Conservation (phyloP, 208 protist species). For the Crithidia fasciculata region DNA sequence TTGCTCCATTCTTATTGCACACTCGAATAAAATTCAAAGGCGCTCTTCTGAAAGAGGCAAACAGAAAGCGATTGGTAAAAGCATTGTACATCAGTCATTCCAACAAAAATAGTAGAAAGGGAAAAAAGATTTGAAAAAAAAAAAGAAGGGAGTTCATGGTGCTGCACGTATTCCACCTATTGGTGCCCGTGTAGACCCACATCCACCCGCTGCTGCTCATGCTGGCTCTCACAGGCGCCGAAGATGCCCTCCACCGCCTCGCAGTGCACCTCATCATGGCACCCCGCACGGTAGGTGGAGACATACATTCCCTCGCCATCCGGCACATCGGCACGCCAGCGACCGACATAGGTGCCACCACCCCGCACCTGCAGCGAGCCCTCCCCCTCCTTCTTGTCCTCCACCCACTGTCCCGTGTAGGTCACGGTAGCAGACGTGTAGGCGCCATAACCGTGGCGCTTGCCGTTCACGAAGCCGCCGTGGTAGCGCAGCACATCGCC, state of each 20-base stretch:
- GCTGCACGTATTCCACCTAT: background rate
- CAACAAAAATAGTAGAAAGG: slow-evolving; percentile 1
- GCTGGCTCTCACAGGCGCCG: slow-evolving; percentile 15
- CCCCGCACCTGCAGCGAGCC: slow-evolving; percentile 54
- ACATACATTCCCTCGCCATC: slow-evolving; percentile 55
- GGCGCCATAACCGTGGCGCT: slow-evolving; percentile 70
- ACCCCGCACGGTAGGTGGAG: slow-evolving; percentile 7
- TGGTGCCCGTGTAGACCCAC: slow-evolving; percentile 19
- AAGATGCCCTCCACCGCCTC: slow-evolving; percentile 26
- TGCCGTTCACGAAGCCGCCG: slow-evolving; percentile 67
- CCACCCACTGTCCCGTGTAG: slow-evolving; percentile 82
- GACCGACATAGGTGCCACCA: slow-evolving; percentile 46
- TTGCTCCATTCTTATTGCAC: too few species aligned
- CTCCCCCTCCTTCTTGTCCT: slow-evolving; percentile 74
- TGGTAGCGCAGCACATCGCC: slow-evolving; percentile 49
- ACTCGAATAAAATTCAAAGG: background rate
- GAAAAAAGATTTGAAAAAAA: background rate
- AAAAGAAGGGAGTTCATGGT: background rate
- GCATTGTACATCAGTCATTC: background rate
- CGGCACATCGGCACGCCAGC: slow-evolving; percentile 65
- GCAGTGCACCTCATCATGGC: slow-evolving; percentile 29
- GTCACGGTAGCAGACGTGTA: slow-evolving; percentile 49
- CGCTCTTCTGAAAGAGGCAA: background rate
- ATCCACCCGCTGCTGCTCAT: slow-evolving; percentile 26
- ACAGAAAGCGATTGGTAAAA: background rate